phyloP scores from a whole-genome alignment of 805 yeast species.

The Scheffersomyces spartinae region DNA sequence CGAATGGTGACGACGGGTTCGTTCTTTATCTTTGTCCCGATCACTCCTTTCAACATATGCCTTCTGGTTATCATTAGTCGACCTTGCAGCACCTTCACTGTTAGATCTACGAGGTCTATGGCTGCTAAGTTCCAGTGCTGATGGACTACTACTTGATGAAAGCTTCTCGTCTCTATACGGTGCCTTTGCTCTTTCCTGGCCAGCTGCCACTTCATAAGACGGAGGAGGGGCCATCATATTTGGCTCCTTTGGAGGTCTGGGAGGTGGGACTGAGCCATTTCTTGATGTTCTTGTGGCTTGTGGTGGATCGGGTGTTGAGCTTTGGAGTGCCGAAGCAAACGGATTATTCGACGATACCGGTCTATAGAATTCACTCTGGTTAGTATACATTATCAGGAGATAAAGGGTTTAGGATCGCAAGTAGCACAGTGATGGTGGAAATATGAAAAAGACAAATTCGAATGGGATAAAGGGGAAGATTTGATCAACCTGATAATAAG shows the following conservation, averaged over 20 bases:
- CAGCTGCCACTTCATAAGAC: slow-evolving; percentile 60
- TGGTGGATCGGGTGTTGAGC: slow-evolving; percentile 6
- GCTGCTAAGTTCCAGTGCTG: slow-evolving; percentile 7
- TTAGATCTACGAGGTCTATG: slow-evolving; percentile 8
- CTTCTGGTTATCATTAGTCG: slow-evolving; percentile 3
- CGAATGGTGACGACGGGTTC: slow-evolving; percentile 19
- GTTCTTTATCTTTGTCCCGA: slow-evolving; percentile 7
- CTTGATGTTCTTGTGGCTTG: slow-evolving; percentile 6
- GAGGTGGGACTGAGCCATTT: no score
- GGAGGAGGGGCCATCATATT: slow-evolving; percentile 38
- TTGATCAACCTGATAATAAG: not conserved
- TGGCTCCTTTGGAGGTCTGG: slow-evolving; percentile 23
- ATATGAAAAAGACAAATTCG: slow-evolving; percentile 1
- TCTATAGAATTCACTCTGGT: slow-evolving; percentile 8
- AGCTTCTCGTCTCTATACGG: slow-evolving; percentile 48
- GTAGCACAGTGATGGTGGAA: slow-evolving; percentile 1
- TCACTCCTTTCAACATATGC: slow-evolving; percentile 4
- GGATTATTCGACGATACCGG: slow-evolving; percentile 41
- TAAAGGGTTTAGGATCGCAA: slow-evolving; percentile 1
- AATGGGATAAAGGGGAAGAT: not conserved
- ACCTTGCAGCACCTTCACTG: slow-evolving; percentile 5
- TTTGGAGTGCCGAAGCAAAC: slow-evolving; percentile 34
- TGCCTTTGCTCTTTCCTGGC: slow-evolving; percentile 24
- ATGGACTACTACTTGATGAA: slow-evolving; percentile 6
- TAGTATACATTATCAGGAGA: slow-evolving; percentile 6